phyloP scores from a whole-genome alignment of 75 land plant species.

The Sequoiadendron giganteum region DNA sequence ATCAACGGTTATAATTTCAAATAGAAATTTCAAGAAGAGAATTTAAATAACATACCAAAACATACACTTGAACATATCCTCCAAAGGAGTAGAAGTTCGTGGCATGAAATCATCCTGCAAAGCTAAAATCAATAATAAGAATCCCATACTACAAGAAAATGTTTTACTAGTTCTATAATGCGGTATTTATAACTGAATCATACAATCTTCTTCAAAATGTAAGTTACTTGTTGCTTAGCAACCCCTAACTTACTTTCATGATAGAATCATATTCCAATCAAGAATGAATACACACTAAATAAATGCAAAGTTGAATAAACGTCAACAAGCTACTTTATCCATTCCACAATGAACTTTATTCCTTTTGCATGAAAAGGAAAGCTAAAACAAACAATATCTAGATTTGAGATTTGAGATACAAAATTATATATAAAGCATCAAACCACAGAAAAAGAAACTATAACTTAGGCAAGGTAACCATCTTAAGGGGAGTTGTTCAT shows the following conservation, averaged over 20 bases:
- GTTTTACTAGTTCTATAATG: neutral
- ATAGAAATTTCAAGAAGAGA: neutral
- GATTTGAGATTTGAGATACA: too few species aligned
- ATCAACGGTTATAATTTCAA: neutral
- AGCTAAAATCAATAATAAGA: neutral
- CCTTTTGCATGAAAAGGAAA: neutral
- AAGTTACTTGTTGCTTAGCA: neutral
- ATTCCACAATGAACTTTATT: neutral
- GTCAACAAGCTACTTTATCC: neutral
- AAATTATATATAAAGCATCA: too few species aligned
- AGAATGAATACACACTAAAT: neutral
- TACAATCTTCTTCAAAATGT: neutral
- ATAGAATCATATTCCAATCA: neutral
- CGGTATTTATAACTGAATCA: neutral
- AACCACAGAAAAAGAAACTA: too few species aligned
- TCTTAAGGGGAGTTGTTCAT: too few species aligned
- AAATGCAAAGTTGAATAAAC: neutral
- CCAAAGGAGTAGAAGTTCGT: conserved; percentile 80
- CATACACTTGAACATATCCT: conserved; percentile 69
- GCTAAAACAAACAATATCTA: too few species aligned
- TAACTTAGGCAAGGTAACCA: too few species aligned
- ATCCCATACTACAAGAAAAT: conserved; percentile 4
- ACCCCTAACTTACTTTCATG: neutral
- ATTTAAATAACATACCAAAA: conserved; percentile 50
- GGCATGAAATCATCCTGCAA: conserved; percentile 96